Evolutionary conservation across 176 grass and related monocot species (phyloP).

Genomic region (Paspalum notatum): DNA sequence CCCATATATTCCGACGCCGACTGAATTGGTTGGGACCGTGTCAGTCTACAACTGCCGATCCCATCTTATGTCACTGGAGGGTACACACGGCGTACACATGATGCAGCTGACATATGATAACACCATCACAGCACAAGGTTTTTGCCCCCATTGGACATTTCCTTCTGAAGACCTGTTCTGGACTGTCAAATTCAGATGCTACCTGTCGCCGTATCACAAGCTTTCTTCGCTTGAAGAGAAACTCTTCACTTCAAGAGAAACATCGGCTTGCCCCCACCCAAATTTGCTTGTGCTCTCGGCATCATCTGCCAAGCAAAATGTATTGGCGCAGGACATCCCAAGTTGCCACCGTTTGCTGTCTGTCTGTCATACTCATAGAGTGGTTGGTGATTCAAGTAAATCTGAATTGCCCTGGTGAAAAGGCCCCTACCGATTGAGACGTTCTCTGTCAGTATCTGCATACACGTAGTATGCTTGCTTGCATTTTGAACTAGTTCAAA

Average conservation of each 20-base stretch:
- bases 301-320: background rate
- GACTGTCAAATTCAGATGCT: background rate
- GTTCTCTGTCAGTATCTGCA: constrained; percentile 5
- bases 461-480: background rate
- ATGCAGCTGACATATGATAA: constrained; percentile 1
- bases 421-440: background rate
- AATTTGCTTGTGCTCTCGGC: background rate
- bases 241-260: constrained; percentile 25
- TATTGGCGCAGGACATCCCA: constrained; percentile 12
- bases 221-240: constrained; percentile 27
- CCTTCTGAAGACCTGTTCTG: background rate
- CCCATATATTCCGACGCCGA: background rate
- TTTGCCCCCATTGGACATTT: background rate
- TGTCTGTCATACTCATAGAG: background rate
- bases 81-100: constrained; percentile 25
- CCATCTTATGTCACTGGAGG: constrained; percentile 14
- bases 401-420: background rate
- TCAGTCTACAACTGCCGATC: constrained; percentile 31
- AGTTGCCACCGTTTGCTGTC: background rate
- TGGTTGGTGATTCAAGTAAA: background rate
- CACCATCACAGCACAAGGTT: background rate
- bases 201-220: background rate
- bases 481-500: background rate
- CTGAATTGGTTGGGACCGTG: constrained; percentile 31
- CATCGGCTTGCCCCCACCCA: background rate